phyloP scores from a whole-genome alignment of 148 eudicot species.

The Linanthus parryae region DNA sequence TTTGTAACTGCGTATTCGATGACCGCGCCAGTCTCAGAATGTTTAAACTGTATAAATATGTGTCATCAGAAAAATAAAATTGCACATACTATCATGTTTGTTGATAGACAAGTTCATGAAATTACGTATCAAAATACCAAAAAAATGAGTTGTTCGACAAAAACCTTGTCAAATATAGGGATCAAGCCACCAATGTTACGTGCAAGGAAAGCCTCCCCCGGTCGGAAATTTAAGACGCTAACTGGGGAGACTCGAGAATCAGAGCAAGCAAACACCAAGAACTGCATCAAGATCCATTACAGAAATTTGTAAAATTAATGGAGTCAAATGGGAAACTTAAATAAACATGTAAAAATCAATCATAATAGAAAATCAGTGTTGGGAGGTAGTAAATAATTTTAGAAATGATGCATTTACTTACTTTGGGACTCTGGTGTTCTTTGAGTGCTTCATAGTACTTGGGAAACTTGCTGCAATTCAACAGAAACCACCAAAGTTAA shows the following conservation, averaged over 20 bases:
- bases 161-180: conserved; percentile 20
- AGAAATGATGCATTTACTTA: background rate
- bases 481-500: background rate
- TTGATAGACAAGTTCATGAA: no score
- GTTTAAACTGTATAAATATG: conserved; percentile 3
- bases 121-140: no score
- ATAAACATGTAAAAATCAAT: background rate
- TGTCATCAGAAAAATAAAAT: no score
- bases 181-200: conserved; percentile 35
- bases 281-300: conserved; percentile 12
- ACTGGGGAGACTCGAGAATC: conserved; percentile 39
- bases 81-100: no score
- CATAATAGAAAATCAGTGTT: background rate
- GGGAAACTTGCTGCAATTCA: conserved; percentile 8
- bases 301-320: background rate
- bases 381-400: background rate
- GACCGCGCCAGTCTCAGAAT: conserved; percentile 18
- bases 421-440: conserved; percentile 8
- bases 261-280: conserved; percentile 37
- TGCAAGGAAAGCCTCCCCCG: conserved; percentile 30
- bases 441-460: conserved; percentile 4
- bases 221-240: conserved; percentile 18
- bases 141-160: background rate
- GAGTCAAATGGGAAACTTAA: background rate
- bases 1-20: conserved; percentile 26